phyloP scores from a whole-genome alignment of 140 eudicot genomes.

The Stevia rebaudiana region DNA sequence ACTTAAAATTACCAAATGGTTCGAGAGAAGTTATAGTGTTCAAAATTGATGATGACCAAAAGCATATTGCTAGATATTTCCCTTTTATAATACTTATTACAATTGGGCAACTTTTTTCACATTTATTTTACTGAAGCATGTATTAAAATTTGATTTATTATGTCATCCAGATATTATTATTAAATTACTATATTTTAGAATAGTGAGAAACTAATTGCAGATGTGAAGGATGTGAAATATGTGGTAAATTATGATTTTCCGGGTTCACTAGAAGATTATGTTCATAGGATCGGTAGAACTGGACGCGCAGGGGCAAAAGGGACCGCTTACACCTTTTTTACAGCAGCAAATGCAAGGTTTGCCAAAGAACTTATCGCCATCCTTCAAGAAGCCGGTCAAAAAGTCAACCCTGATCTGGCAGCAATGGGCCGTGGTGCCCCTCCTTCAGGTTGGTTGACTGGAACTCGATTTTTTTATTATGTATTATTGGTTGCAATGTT shows the following conservation, averaged over 20 bases:
- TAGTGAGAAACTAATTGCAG: constrained; percentile 41
- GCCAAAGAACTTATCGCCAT: constrained; percentile 85
- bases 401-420: constrained; percentile 82
- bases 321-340: constrained; percentile 92
- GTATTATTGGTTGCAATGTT: background rate
- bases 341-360: constrained; percentile 96
- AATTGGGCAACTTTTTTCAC: background rate
- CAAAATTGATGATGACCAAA: too few species aligned
- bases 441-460: constrained; percentile 61
- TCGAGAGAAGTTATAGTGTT: too few species aligned
- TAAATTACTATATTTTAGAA: constrained; percentile 13
- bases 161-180: too few species aligned
- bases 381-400: constrained; percentile 96
- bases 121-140: background rate
- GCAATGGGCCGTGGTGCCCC: constrained; percentile 98
- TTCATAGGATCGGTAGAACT: constrained; percentile 92
- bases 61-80: too few species aligned
- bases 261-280: constrained; percentile 93
- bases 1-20: too few species aligned
- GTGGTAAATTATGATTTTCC: constrained; percentile 94
- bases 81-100: too few species aligned
- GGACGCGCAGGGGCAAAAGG: constrained; percentile 99
- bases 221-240: constrained; percentile 91
- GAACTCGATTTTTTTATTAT: background rate
- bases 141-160: background rate